Base-by-base conservation (phyloP, 371 early-diverging fungal genomes). In the Circinella umbellata region DNA sequence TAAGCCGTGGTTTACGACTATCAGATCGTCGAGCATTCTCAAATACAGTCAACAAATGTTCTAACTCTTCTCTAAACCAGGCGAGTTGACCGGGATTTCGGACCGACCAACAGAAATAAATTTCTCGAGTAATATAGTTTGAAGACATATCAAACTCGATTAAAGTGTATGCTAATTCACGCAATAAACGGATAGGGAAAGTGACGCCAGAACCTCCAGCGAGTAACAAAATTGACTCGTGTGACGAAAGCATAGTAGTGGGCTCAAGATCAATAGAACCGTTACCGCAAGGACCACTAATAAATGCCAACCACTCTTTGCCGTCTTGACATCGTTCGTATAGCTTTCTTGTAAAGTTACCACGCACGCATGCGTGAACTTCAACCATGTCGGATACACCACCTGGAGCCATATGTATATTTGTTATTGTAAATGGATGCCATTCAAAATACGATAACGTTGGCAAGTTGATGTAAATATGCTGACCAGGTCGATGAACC, bases 381-480 rank as follows among this genome's bases (percentile, higher is more conserved):
- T 85, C 84, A 1, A 84, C 64, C 48, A 66, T 61, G 48, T 80
- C 79, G 49, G 74, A 59, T 10, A 64, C 20, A 8, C 65, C 67
- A n/a, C 70, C 71, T 14, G 72, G 65, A 15, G 67, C 63, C 0
- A 10, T 20, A 11, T 51, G 66, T 0, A 68, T 64, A 42, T 76
- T 84, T 9, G 88, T 84, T 48, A 89, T 86, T 9, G 89, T 89
- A 51, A 89, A 89, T 0, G 89, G 89, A 62, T 89, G 89, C 89
- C 89, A 89, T 65, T 89, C 79, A 54, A 86, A 81, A 15, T 74
- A 55, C 0, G 89, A 89, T 7, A 89, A 74, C 34, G 77, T 71
- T 11, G 89, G 89, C 0, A 89, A 79, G 61, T 83, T 84, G n/a
- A 89, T 67, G 47, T 82, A 84, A 7, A 89, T 72, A 64, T 86